phyloP scores from a whole-genome alignment of 2,329 filamentous ascomycete genomes.

The Colletotrichum sp. region DNA sequence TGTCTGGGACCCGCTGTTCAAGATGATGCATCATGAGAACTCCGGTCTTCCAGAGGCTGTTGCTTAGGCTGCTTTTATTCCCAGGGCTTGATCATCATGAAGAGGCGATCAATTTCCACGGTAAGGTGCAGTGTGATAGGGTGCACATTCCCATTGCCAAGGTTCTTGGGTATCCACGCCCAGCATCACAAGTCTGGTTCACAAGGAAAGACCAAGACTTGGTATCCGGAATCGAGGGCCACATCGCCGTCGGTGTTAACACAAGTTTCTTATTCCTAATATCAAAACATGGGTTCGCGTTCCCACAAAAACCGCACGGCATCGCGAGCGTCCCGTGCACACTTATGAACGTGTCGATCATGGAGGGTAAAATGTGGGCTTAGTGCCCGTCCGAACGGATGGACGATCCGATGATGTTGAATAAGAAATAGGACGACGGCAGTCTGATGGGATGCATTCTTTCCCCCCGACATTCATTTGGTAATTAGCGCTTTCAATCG shows the following conservation, averaged over 20 bases:
- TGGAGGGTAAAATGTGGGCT: neutral
- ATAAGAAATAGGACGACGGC: neutral
- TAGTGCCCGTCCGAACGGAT: neutral
- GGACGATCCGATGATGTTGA: neutral
- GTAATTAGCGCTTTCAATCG: neutral
- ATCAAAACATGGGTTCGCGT: neutral
- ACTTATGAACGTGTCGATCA: neutral
- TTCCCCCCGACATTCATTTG: neutral
- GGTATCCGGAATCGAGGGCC: neutral
- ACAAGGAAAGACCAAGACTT: neutral
- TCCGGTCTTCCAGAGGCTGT: constrained; percentile 44
- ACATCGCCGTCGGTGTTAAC: neutral
- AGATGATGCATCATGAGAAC: constrained; percentile 46
- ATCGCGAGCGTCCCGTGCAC: neutral
- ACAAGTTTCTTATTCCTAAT: neutral
- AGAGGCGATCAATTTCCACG: too few species aligned
- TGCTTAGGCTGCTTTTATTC: constrained; percentile 20
- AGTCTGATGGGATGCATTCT: neutral
- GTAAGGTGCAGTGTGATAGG: too few species aligned
- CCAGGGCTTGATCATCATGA: too few species aligned
- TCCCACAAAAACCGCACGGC: neutral
- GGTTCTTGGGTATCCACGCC: neutral
- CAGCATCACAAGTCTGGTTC: rapidly evolving
- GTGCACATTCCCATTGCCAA: neutral
- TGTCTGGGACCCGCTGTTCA: constrained; percentile 54